These are phyloP conservation scores for Climacium dendroides DNA, from an alignment of 225 moss, liverwort and hornwort genomes.

Conservation along the genomic window DNA sequence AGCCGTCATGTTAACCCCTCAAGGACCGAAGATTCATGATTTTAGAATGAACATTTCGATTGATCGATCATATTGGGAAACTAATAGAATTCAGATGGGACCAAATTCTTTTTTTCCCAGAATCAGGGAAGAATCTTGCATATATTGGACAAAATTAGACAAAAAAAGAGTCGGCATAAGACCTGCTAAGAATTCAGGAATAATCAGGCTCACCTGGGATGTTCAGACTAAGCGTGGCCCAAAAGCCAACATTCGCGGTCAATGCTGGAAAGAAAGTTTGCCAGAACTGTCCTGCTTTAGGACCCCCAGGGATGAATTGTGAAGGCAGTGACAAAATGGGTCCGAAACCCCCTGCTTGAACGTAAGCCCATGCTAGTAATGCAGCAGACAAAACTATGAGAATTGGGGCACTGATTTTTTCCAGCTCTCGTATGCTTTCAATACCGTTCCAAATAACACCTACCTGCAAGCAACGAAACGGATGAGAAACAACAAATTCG, in stretches of 20 bases:
- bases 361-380: constrained; percentile 70
- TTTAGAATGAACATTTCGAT: neutral
- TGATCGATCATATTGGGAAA: neutral
- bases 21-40: neutral
- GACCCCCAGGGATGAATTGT: constrained; percentile 61
- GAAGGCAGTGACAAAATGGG: constrained; percentile 80
- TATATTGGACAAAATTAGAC: neutral
- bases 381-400: constrained; percentile 63
- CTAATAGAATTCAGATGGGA: neutral
- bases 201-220: constrained; percentile 54
- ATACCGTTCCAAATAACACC: constrained; percentile 84
- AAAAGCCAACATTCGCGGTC: constrained; percentile 87
- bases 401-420: constrained; percentile 80
- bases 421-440: constrained; percentile 83
- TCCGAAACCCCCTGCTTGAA: constrained; percentile 77
- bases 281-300: constrained; percentile 87
- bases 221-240: constrained; percentile 92
- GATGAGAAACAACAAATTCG: neutral
- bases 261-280: constrained; percentile 74
- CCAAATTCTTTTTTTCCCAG: neutral
- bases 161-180: neutral
- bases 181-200: neutral
- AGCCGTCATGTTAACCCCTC: neutral
- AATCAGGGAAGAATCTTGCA: neutral
- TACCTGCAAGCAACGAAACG: constrained; percentile 31